Evolutionary conservation across 768 basidiomycete genomes (phyloP).

Genomic region (Collybia sordida): DNA sequence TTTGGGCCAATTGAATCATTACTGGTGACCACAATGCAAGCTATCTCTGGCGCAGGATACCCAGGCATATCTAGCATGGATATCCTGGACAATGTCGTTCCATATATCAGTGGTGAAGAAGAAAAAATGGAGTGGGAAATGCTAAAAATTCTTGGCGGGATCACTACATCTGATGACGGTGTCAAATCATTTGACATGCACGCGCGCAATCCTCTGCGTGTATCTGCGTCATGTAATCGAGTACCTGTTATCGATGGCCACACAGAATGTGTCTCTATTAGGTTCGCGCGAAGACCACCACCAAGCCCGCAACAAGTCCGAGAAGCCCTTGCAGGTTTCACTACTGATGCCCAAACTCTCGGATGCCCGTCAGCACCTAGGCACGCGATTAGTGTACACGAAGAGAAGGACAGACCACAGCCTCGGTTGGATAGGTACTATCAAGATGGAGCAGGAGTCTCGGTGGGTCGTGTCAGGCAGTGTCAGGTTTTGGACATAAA

Average conservation of each 20-base stretch:
- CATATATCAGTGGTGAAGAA: constrained; percentile 90
- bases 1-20: constrained; percentile 95
- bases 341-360: constrained; percentile 70
- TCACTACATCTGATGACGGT: constrained; percentile 56
- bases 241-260: constrained; percentile 97
- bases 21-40: constrained; percentile 95
- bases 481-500: constrained; percentile 94
- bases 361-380: constrained; percentile 84
- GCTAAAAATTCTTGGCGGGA: constrained; percentile 90
- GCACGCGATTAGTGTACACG: constrained; percentile 87
- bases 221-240: constrained; percentile 92
- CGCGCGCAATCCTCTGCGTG: constrained; percentile 71
- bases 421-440: constrained; percentile 89
- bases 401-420: constrained; percentile 90
- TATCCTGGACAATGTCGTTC: constrained; percentile 94
- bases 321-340: constrained; percentile 73
- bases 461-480: constrained; percentile 86
- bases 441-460: constrained; percentile 89
- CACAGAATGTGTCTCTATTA: constrained; percentile 84
- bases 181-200: constrained; percentile 82
- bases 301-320: constrained; percentile 88
- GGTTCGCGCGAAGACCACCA: constrained; percentile 76
- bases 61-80: constrained; percentile 90
- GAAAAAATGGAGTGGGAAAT: constrained; percentile 99
- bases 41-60: constrained; percentile 97